A percentile compares a stretch with the other conserved stretches of the same genome.
Evolutionary conservation across 2,329 filamentous ascomycete species (phyloP).

Genomic region (Aspergillus sclerotialis): DNA sequence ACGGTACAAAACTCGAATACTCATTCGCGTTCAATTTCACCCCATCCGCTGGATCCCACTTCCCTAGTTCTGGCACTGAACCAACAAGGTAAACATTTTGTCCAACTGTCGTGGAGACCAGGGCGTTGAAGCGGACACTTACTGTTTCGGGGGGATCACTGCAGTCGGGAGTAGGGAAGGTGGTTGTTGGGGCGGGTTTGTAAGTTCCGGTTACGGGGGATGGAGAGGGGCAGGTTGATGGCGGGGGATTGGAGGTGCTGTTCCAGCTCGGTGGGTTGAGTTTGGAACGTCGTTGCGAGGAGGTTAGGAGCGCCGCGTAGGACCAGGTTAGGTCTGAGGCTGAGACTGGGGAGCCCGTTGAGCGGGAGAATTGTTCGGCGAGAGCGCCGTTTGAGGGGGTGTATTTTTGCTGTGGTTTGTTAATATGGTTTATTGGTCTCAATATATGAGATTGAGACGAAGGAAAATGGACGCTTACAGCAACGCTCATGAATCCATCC

Average conservation of each 20-base stretch:
- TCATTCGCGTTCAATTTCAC: slow-evolving; percentile 50
- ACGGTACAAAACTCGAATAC: slow-evolving; percentile 52
- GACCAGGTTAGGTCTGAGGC: slow-evolving; percentile 37
- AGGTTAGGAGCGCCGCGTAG: slow-evolving; percentile 33
- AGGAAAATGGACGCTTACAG: slow-evolving; percentile 11
- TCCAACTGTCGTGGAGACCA: slow-evolving; percentile 51
- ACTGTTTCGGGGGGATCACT: slow-evolving; percentile 34
- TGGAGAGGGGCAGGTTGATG: slow-evolving; percentile 15
- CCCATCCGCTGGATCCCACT: slow-evolving; percentile 51
- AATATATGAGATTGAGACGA: not conserved
- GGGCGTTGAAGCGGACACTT: slow-evolving; percentile 55
- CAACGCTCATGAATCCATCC: slow-evolving; percentile 46
- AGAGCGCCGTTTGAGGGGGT: slow-evolving; percentile 19
- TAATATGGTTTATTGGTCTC: slow-evolving; percentile 3
- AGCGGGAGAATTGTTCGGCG: slow-evolving; percentile 31
- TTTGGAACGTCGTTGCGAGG: slow-evolving; percentile 11
- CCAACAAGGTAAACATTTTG: slow-evolving; percentile 61
- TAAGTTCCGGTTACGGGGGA: slow-evolving; percentile 20
- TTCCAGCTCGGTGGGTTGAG: slow-evolving; percentile 18
- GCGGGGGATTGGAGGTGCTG: slow-evolving; percentile 6
- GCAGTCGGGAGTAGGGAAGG: slow-evolving; percentile 13
- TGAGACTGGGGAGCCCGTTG: slow-evolving; percentile 26
- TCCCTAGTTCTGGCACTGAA: slow-evolving; percentile 50
- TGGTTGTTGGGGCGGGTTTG: slow-evolving; percentile 15
- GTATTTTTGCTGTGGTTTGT: no score